Base-by-base conservation (phyloP, 2,329 filamentous ascomycete genomes). In the Colletotrichum australisinense region DNA sequence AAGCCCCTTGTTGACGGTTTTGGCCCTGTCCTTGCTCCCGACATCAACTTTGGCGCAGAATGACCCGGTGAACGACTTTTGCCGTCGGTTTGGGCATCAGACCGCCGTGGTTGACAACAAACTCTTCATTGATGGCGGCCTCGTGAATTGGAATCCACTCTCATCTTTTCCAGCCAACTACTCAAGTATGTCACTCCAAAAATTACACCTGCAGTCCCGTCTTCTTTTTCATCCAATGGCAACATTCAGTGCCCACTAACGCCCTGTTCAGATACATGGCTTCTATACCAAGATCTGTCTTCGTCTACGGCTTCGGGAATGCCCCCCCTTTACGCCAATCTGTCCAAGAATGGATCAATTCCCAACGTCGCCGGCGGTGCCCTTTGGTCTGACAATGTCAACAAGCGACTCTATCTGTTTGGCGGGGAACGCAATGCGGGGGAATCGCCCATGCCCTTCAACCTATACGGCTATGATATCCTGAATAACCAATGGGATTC, bases 111-210 rank as follows among this genome's bases (percentile, higher is more conserved):
- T 93, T 58, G 89, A 91, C 78, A 80, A 86, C 55, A 87, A 85
- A 74, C 81, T 93, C 11, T 93, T 90, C 78, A 89, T 93, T 65
- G 90, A 93, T 77, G 91, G 91, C 49, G 90, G 90, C 5, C 81
- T 88, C 67, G 78, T 92, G 32, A 87, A 89, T 76, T 91, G 87
- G 81, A 88, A 85, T 75, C 84, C 88, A 2, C 80, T 88, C 24
- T 79, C 84, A 2, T 80, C 84, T 55, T 85, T 86, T 75, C 82
- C 85, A 1, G 79, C 80, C 19, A 91, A 91, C 75, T 87, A 88
- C 76, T 87, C 89, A 24, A 92, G 90, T 91, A 82, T 68, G 88
- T 83, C 5, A 19, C 19, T 12, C 14, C 22, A 30, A 32, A 12
- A 22, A 19, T 19, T 14, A 30, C 11, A 5, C 5, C 9, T n/a